These are phyloP conservation scores for Psophocarpus tetragonolobus DNA, from an alignment of 306 rosid species.

Conservation along the genomic window DNA sequence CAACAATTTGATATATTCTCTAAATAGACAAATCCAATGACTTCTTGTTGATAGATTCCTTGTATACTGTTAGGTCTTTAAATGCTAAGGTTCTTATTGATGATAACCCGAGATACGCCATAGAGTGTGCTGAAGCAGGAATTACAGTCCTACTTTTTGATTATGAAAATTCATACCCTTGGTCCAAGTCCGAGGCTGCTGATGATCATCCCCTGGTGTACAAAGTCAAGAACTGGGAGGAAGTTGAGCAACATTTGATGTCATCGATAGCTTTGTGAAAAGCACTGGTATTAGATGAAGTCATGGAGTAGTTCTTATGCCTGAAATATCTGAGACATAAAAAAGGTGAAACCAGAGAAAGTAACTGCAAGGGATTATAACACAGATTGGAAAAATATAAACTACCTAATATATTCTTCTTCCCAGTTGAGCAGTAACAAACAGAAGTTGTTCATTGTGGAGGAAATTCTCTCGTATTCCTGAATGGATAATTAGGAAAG, in stretches of 20 bases:
- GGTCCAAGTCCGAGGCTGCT: slow-evolving; percentile 63
- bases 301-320: slow-evolving; percentile 6
- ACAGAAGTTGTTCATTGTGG: not conserved
- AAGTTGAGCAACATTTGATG: slow-evolving; percentile 71
- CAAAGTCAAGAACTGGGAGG: slow-evolving; percentile 79
- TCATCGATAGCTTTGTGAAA: slow-evolving; percentile 34
- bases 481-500: not conserved
- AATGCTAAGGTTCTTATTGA: slow-evolving; percentile 77
- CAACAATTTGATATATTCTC: not conserved
- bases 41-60: slow-evolving; percentile 26
- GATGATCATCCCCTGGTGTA: slow-evolving; percentile 67
- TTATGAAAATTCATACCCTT: slow-evolving; percentile 85
- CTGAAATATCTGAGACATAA: not conserved
- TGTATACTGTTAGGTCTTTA: slow-evolving; percentile 52
- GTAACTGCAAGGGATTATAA: not conserved
- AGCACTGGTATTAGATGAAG: not conserved
- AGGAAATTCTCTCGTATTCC: not conserved
- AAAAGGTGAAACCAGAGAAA: not conserved
- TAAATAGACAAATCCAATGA: not conserved
- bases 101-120: slow-evolving; percentile 85
- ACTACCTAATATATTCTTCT: not conserved
- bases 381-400: not conserved
- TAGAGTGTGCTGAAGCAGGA: slow-evolving; percentile 85
- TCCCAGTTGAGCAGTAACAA: not conserved
- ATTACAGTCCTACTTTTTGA: slow-evolving; percentile 80